Evolutionary conservation across 257 asterid genomes (phyloP).

Genomic region (Linderniella brevidens): DNA sequence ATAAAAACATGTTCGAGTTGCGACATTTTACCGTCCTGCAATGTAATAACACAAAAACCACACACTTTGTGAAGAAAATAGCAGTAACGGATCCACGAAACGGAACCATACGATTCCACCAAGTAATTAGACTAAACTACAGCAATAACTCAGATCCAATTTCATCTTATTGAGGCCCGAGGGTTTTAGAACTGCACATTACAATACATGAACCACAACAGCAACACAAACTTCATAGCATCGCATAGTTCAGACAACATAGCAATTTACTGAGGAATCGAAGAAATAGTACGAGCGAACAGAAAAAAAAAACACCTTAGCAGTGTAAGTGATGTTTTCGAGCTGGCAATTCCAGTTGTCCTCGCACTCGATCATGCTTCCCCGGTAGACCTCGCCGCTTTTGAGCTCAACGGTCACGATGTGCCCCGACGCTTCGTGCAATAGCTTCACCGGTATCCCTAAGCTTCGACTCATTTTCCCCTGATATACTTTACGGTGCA

Average conservation of each 20-base stretch:
- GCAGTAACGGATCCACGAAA: too few species aligned
- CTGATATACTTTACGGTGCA: too few species aligned
- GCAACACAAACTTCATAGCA: too few species aligned
- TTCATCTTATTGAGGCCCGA: too few species aligned
- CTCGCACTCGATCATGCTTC: conserved; percentile 75
- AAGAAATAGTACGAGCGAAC: not conserved
- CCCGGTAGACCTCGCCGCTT: conserved; percentile 89
- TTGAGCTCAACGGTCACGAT: conserved; percentile 79
- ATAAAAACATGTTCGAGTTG: conserved; percentile 94
- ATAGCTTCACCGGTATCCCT: conserved; percentile 94
- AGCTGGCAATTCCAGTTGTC: conserved; percentile 52
- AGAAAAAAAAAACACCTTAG: conserved; percentile 19
- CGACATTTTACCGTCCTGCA: conserved; percentile 85
- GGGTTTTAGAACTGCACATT: too few species aligned
- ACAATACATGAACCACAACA: too few species aligned
- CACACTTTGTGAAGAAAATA: conserved; percentile 1
- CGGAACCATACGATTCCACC: too few species aligned
- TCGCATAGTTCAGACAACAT: too few species aligned
- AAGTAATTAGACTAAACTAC: too few species aligned
- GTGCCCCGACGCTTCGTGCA: conserved; percentile 94
- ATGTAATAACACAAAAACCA: not conserved
- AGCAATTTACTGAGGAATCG: too few species aligned
- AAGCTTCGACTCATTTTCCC: conserved; percentile 72
- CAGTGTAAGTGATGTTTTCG: conserved; percentile 40
- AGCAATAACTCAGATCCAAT: too few species aligned